Percentiles rank a stretch among this genome's conserved stretches.
These are phyloP conservation scores for Ramicandelaber brevisporus DNA, from an alignment of 192 early-diverging fungal genomes.

Conservation along the genomic window DNA sequence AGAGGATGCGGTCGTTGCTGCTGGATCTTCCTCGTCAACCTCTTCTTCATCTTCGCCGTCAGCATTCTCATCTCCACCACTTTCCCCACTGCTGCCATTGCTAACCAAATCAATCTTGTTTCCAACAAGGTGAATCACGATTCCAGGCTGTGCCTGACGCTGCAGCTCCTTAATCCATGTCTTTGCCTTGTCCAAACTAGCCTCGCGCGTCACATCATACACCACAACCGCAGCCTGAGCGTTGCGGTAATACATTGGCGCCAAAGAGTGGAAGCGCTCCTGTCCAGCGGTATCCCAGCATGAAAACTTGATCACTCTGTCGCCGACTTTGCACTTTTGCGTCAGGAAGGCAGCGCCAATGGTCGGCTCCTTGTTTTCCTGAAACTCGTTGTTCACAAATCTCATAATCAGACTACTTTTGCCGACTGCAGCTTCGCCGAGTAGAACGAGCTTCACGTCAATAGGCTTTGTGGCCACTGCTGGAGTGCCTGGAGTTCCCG, in stretches of 20 bases:
- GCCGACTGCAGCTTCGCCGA: slow-evolving; percentile 90
- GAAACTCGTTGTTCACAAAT: slow-evolving; percentile 85
- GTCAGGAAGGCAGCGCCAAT: slow-evolving; percentile 87
- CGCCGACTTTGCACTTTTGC: slow-evolving; percentile 80
- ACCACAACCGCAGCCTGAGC: slow-evolving; percentile 93
- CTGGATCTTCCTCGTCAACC: slow-evolving; percentile 1
- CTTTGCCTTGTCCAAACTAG: slow-evolving; percentile 80
- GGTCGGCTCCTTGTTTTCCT: slow-evolving; percentile 93
- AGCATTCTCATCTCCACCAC: slow-evolving; percentile 4
- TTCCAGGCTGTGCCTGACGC: slow-evolving; percentile 80
- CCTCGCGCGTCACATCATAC: slow-evolving; percentile 71
- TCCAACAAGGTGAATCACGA: slow-evolving; percentile 87
- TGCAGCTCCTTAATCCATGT: slow-evolving; percentile 93
- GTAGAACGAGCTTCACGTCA: slow-evolving; percentile 91
- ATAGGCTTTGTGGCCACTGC: slow-evolving; percentile 40
- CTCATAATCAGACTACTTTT: slow-evolving; percentile 89
- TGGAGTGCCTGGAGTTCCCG: neutral
- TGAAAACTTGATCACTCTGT: slow-evolving; percentile 56
- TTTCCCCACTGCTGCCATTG: slow-evolving; percentile 4
- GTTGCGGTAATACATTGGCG: slow-evolving; percentile 93
- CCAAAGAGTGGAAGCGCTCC: slow-evolving; percentile 88
- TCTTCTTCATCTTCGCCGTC: slow-evolving; percentile 10
- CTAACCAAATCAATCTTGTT: slow-evolving; percentile 82
- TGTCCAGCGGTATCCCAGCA: slow-evolving; percentile 94
- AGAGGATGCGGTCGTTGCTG: slow-evolving; percentile 2